A percentile compares a stretch with the other conserved stretches of the same genome.
These are phyloP conservation scores for Tremella yokohamensis DNA, from an alignment of 768 basidiomycete species.

Conservation along the genomic window DNA sequence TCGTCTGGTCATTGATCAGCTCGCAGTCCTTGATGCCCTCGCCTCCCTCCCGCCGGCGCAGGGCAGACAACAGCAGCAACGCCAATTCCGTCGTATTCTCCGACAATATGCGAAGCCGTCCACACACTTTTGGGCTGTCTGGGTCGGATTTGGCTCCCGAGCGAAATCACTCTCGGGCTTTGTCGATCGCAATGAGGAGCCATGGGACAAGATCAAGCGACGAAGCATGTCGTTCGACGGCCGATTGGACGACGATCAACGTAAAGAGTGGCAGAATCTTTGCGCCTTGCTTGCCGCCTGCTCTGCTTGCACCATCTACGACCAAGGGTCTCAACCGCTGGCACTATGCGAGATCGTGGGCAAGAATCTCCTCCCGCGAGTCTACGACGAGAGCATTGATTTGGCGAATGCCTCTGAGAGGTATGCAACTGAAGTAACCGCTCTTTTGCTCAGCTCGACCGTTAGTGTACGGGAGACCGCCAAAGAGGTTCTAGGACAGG, in stretches of 20 bases:
- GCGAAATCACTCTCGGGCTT: background rate
- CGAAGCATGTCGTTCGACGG: background rate
- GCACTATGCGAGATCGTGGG: slow-evolving; percentile 29
- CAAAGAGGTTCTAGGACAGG: slow-evolving; percentile 73
- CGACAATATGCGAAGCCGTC: slow-evolving; percentile 9
- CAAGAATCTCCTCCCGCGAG: slow-evolving; percentile 25
- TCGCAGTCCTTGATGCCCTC: slow-evolving; percentile 17
- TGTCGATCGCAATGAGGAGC: background rate
- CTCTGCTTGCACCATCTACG: slow-evolving; percentile 61
- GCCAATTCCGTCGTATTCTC: slow-evolving; percentile 27
- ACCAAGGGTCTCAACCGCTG: slow-evolving; percentile 56
- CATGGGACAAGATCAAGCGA: background rate
- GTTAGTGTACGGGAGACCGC: slow-evolving; percentile 71
- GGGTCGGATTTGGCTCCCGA: background rate
- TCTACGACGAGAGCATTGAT: slow-evolving; percentile 27
- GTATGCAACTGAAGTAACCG: slow-evolving; percentile 56
- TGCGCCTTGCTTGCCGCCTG: slow-evolving; percentile 71
- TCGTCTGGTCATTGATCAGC: background rate
- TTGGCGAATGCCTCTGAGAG: slow-evolving; percentile 16
- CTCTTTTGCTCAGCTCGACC: slow-evolving; percentile 63
- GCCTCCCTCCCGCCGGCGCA: slow-evolving; percentile 25
- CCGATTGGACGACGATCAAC: slow-evolving; percentile 22
- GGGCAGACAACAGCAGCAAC: slow-evolving; percentile 42
- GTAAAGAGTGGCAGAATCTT: slow-evolving; percentile 68
- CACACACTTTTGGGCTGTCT: background rate